A percentile compares a stretch with the other conserved stretches of the same genome.
phyloP scores from a whole-genome alignment of 768 basidiomycete species.

The Xerocomellus amylosporus region DNA sequence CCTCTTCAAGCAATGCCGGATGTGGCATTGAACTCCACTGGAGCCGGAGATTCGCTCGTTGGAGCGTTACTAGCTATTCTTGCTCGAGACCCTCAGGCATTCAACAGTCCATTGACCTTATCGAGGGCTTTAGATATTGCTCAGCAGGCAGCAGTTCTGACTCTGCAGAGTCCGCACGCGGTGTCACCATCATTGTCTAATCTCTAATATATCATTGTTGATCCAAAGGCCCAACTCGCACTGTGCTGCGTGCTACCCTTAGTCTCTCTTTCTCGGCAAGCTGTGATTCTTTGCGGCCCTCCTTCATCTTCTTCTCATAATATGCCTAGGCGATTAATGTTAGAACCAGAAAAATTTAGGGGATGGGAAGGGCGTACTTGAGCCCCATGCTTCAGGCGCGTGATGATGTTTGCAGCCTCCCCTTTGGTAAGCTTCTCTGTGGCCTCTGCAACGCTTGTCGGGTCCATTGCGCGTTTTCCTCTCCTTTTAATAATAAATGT shows the following conservation, averaged over 20 bases:
- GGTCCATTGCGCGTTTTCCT: slow-evolving; percentile 30
- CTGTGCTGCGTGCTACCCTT: slow-evolving; percentile 51
- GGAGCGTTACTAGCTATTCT: slow-evolving; percentile 76
- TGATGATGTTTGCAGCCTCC: slow-evolving; percentile 75
- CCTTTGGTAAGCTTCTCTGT: slow-evolving; percentile 64
- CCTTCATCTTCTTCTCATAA: slow-evolving; percentile 52
- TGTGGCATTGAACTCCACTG: slow-evolving; percentile 70
- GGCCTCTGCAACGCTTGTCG: slow-evolving; percentile 18
- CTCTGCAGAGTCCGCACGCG: slow-evolving; percentile 54
- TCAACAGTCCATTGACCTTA: slow-evolving; percentile 46
- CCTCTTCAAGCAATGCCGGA: slow-evolving; percentile 41
- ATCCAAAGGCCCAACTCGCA: slow-evolving; percentile 58
- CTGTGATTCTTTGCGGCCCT: slow-evolving; percentile 34
- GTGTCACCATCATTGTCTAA: slow-evolving; percentile 57
- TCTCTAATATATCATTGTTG: slow-evolving; percentile 8
- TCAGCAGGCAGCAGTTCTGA: slow-evolving; percentile 63
- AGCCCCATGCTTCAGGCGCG: slow-evolving; percentile 74
- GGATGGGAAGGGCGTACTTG: slow-evolving; percentile 41
- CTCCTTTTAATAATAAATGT: slow-evolving; percentile 53
- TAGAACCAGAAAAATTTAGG: not conserved
- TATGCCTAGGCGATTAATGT: slow-evolving; percentile 41
- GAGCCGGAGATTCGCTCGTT: slow-evolving; percentile 89
- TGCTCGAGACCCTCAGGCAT: slow-evolving; percentile 40
- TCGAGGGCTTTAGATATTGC: slow-evolving; percentile 48
- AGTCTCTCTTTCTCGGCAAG: slow-evolving; percentile 45